Base-by-base conservation (phyloP, 352 stramenopile species). In the Globisporangium irregulare region DNA sequence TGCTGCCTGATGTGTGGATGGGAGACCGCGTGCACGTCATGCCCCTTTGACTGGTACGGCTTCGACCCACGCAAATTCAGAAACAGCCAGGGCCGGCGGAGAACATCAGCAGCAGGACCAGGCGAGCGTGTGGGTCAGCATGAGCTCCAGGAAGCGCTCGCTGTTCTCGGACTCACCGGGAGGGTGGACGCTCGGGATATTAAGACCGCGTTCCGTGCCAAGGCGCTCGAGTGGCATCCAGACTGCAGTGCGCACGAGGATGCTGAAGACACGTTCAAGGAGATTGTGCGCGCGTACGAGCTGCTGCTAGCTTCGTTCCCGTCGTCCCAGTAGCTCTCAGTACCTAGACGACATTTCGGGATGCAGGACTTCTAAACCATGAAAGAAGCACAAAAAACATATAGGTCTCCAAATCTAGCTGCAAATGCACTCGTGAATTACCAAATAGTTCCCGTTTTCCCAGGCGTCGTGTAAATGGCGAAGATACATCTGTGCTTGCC, bases 141-240 rank as follows among this genome's bases (percentile, higher is more conserved):
- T 1, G 73, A 80, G 4, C 56, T 80, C 22, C 53, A 48, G 25
- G 67, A 66, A 9, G 75, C 78, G 14, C 57, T 73, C 53, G 63
- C 73, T 56, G 68, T 46, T 27, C 64, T 84, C 8, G 73, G 67
- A 0, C 63, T 84, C 24, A 22, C 57, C 1, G 34, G n/a, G 1
- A 36, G 29, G 48, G 36, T 68, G 50, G 65, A 72, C 14, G 58
- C 70, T 29, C 41, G 62, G 20, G 60, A 72, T 18, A 67, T 92
- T 22, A 92, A 92, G 59, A 71, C 71, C 4, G 81, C 84, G 20
- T 92, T 92, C 66, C 81, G 84, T 66, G 69, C 59, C 50, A 78
- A 89, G 61, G 93, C 93, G 29, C 78, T 98, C 12, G 87, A 91
- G 72, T 98, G 92, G 77, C 95, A 98, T 66, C 95, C 95, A 0